Base-by-base conservation (phyloP, 225 moss, liverwort and hornwort genomes). In the Climacium dendroides region DNA sequence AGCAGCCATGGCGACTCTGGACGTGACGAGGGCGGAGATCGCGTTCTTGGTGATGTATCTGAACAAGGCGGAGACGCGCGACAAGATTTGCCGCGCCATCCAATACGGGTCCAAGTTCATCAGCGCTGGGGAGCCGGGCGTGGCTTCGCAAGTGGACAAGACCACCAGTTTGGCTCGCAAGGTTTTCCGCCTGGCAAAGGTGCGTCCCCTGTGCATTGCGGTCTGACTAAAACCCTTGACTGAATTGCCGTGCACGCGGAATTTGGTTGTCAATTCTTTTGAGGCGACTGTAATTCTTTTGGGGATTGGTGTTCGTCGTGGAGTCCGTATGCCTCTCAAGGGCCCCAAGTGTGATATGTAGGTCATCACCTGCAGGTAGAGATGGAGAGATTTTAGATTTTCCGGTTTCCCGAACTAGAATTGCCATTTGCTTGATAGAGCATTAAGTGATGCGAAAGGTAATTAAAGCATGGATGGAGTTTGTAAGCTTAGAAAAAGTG, bases 71-170 rank as follows among this genome's bases (percentile, higher is more conserved):
- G 96, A 98, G 92, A 90, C 91, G 30, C 92, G 98, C 32, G 97
- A 98, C 91, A 98, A 98, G 77, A 89, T 98, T 70, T 97, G 96
- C 81, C 97, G 96, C 32, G 95, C 93, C 71, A 98, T 98, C 83
- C 96, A 98, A 87, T 98, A 98, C 77, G 98, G 98, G 70, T 97
- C 98, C 84, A 98, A 98, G 94, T 98, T 97, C 85, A 1, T 98
- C 32, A 98, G 98, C 87, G 95, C 92, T 47, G 95, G 98, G 23
- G 93, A 96, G 90, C 97, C 96, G 8, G 98, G 97, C 67, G 94
- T 94, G 18, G 98, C 98, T 5, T 87, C 92, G 76, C 91, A 88
- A 45, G 98, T 98, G 23, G 95, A 98, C 79, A 97, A 96, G 92
- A 96, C 95, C 15, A 97, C 97, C n/a, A 96, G 96, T 88, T 90